Percentiles rank a stretch among this genome's conserved stretches.
Conservation (phyloP, 768 basidiomycete genomes). For the Candolleomyces eurysporus region DNA sequence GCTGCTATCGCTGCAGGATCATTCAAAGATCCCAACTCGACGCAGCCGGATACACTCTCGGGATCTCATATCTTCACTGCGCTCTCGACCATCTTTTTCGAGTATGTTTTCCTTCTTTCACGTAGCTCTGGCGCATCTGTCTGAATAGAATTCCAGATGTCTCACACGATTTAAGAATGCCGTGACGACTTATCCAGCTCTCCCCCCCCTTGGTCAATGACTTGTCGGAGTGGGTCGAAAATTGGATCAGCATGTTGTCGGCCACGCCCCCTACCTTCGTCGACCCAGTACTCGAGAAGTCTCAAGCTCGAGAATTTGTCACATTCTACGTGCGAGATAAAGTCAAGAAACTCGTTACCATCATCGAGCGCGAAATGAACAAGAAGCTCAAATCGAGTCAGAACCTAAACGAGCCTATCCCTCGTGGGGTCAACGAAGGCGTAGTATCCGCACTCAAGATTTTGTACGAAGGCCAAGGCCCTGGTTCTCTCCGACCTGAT, state of each 20-base stretch:
- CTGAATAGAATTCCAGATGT: slow-evolving; percentile 35
- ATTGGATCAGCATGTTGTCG: slow-evolving; percentile 45
- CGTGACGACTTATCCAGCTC: slow-evolving; percentile 41
- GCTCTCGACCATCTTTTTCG: slow-evolving; percentile 45
- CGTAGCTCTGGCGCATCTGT: neutral
- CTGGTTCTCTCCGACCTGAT: slow-evolving; percentile 45
- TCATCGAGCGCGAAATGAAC: slow-evolving; percentile 49
- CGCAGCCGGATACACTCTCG: slow-evolving; percentile 17
- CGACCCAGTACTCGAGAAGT: slow-evolving; percentile 34
- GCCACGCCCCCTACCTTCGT: slow-evolving; percentile 40
- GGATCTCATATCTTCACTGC: slow-evolving; percentile 45
- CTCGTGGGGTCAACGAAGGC: slow-evolving; percentile 23
- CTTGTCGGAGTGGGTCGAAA: slow-evolving; percentile 43
- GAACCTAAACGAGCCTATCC: neutral
- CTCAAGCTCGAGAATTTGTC: slow-evolving; percentile 34
- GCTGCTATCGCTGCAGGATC: slow-evolving; percentile 32
- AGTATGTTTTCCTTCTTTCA: slow-evolving; percentile 32
- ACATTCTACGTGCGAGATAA: slow-evolving; percentile 32
- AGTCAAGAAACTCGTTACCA: slow-evolving; percentile 35
- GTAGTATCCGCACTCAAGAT: slow-evolving; percentile 35
- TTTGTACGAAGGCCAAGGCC: slow-evolving; percentile 45
- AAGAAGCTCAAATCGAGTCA: slow-evolving; percentile 12
- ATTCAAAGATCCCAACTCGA: slow-evolving; percentile 27
- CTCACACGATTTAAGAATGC: slow-evolving; percentile 60
- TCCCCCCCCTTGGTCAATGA: slow-evolving; percentile 38